Percentiles rank a stretch among this genome's conserved stretches.
Conservation (phyloP, 768 basidiomycete genomes). For the Auriscalpium vulgare region DNA sequence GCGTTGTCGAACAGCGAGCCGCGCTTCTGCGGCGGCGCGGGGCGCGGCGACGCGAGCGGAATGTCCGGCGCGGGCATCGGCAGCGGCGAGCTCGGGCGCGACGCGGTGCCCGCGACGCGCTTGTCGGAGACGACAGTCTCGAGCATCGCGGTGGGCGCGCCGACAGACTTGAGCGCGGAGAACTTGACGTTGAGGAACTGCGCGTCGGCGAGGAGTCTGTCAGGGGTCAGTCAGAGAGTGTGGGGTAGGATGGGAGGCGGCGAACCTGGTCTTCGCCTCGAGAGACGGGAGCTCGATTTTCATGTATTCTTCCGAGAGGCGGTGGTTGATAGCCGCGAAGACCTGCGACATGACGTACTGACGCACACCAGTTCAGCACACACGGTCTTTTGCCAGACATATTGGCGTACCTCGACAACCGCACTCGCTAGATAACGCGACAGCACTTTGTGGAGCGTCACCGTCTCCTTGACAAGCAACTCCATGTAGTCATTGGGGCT, state of each 20-base stretch:
- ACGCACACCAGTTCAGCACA: slow-evolving; percentile 9
- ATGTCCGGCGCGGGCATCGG: slow-evolving; percentile 7
- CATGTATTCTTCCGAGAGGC: slow-evolving; percentile 79
- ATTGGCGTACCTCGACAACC: slow-evolving; percentile 68
- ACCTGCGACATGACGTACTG: slow-evolving; percentile 95
- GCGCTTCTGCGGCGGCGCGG: slow-evolving; percentile 1
- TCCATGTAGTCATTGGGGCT: slow-evolving; percentile 88
- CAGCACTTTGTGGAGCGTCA: slow-evolving; percentile 91
- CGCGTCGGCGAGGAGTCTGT: slow-evolving; percentile 75
- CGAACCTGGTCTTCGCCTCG: slow-evolving; percentile 81
- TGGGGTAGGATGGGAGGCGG: slow-evolving; percentile 2
- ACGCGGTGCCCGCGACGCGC: slow-evolving; percentile 1
- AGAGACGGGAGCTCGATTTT: slow-evolving; percentile 75
- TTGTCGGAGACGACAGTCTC: slow-evolving; percentile 85
- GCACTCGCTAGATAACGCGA: slow-evolving; percentile 77
- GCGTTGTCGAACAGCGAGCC: slow-evolving; percentile 22
- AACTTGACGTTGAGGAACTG: slow-evolving; percentile 71
- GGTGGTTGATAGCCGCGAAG: slow-evolving; percentile 86
- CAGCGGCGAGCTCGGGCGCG: neutral
- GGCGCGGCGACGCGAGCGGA: slow-evolving; percentile 4
- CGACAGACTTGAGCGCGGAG: slow-evolving; percentile 59
- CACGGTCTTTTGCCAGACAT: neutral
- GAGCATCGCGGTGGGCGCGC: slow-evolving; percentile 65
- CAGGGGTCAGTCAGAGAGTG: slow-evolving; percentile 5
- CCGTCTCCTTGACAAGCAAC: slow-evolving; percentile 87